A percentile compares a stretch with the other conserved stretches of the same genome.
Conservation (phyloP, 805 yeast species). For the Candida jianshihensis region DNA sequence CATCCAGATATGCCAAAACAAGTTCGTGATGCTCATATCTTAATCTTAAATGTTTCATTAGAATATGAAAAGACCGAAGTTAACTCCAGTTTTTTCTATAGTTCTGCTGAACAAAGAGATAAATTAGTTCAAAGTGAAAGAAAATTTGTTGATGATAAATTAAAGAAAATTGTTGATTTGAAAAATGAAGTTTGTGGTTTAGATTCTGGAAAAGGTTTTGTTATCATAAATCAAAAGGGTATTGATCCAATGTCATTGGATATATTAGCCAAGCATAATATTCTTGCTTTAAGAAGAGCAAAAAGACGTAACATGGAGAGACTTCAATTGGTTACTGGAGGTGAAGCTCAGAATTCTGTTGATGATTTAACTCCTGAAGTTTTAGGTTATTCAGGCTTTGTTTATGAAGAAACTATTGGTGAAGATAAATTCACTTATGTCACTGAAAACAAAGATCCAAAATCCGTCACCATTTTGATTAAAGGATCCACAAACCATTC, state of each 20-base stretch:
- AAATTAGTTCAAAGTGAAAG: constrained; percentile 90
- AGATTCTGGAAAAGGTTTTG: constrained; percentile 71
- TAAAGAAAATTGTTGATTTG: constrained; percentile 83
- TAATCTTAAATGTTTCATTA: constrained; percentile 86
- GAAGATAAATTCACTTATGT: constrained; percentile 97
- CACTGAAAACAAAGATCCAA: constrained; percentile 84
- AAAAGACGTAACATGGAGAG: constrained; percentile 99
- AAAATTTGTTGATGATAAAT: constrained; percentile 88
- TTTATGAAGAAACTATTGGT: constrained; percentile 88
- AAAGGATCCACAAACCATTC: constrained; percentile 90
- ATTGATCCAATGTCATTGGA: constrained; percentile 98
- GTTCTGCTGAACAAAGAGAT: constrained; percentile 93
- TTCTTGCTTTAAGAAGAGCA: constrained; percentile 93
- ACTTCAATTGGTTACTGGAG: constrained; percentile 91
- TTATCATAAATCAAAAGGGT: constrained; percentile 95
- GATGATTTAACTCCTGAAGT: constrained; percentile 79
- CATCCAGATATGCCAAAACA: constrained; percentile 98
- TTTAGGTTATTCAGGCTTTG: constrained; percentile 84
- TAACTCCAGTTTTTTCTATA: constrained; percentile 90
- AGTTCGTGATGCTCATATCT: constrained; percentile 74
- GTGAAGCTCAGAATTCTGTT: constrained; percentile 95
- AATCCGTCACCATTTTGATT: constrained; percentile 84
- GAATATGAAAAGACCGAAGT: constrained; percentile 98
- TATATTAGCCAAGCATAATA: constrained; percentile 85
- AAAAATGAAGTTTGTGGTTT: constrained; percentile 87